Base-by-base conservation (phyloP, 176 grass and related monocot species). In the Guadua angustifolia region DNA sequence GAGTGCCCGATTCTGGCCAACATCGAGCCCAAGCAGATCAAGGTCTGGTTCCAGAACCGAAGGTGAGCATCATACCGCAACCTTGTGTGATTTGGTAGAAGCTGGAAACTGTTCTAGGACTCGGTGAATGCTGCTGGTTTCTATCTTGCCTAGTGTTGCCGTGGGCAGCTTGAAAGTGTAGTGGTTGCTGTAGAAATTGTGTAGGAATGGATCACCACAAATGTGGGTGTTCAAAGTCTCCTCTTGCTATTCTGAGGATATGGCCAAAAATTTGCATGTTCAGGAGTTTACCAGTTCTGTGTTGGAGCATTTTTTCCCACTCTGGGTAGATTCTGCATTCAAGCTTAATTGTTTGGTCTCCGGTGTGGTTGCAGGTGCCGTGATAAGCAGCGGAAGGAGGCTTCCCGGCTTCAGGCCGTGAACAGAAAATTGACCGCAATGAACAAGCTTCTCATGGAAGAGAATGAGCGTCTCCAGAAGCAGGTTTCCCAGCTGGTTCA, bases 361-460 rank as follows among this genome's bases (percentile, higher is more conserved):
- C 61, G 36, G 14, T 74, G 15, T 55, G 79, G n/a, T 49, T 56
- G 13, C 69, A 99, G 97, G 82, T 99, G 97, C 69, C 97, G 93
- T 36, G 97, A 99, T 51, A 99, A 99, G 85, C 97, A 99, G 45
- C 83, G 93, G 68, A 99, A 96, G 24, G 97, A 99, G 80, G 19
- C 93, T 79, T 99, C 97, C 7, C 86, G 97, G 75, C 93, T 99
- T 35, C 97, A 99, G 74, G 86, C 93, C 1, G 97, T 99, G 65
- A 99, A 99, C 85, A 88, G 97, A 92, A 99, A 99, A 73, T 58
- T 99, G 81, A 89, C 88, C 2, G 97, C 97, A 13, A 96, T 99
- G 93, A 99, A 99, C 69, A 99, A 99, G 81, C 97, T 99, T 74
- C 84, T 99, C 33, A 96, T 99, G 97, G 97, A 99, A 69, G 97